Percentiles rank a stretch among this genome's conserved stretches.
Evolutionary conservation across 805 yeast genomes (phyloP).

Genomic region (Wickerhamomyces pijperi): DNA sequence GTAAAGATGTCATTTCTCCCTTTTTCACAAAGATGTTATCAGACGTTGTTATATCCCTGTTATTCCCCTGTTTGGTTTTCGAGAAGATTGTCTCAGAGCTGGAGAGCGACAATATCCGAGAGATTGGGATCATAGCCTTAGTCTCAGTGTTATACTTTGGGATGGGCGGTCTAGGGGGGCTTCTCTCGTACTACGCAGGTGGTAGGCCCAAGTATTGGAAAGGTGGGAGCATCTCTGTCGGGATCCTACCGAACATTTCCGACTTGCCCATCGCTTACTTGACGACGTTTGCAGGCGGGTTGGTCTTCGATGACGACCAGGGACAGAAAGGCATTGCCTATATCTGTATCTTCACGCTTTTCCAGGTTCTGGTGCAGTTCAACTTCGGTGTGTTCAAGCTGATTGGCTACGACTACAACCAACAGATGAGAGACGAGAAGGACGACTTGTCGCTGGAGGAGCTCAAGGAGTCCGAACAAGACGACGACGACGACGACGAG

Average conservation of each 20-base stretch:
- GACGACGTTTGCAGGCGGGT: constrained; percentile 43
- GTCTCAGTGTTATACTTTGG: constrained; percentile 39
- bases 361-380: constrained; percentile 52
- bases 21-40: constrained; percentile 54
- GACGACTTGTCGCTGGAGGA: not conserved
- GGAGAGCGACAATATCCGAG: constrained; percentile 53
- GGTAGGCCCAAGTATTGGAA: constrained; percentile 50
- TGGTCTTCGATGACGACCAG: constrained; percentile 40
- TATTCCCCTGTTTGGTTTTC: constrained; percentile 59
- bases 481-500: not conserved
- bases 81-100: constrained; percentile 52
- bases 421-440: constrained; percentile 5
- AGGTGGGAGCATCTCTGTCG: constrained; percentile 62
- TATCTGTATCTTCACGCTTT: constrained; percentile 64
- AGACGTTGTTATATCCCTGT: constrained; percentile 47
- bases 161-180: constrained; percentile 37
- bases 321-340: constrained; percentile 76
- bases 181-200: constrained; percentile 3
- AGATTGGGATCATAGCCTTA: constrained; percentile 52
- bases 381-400: constrained; percentile 67
- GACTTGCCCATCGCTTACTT: constrained; percentile 72
- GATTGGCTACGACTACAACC: constrained; percentile 48
- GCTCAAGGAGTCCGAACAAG: constrained; percentile 1
- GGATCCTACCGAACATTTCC: constrained; percentile 63
- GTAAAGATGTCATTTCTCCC: constrained; percentile 45